Base-by-base conservation (phyloP, 495 filamentous ascomycete genomes). In the Annulohypoxylon maeteangense region DNA sequence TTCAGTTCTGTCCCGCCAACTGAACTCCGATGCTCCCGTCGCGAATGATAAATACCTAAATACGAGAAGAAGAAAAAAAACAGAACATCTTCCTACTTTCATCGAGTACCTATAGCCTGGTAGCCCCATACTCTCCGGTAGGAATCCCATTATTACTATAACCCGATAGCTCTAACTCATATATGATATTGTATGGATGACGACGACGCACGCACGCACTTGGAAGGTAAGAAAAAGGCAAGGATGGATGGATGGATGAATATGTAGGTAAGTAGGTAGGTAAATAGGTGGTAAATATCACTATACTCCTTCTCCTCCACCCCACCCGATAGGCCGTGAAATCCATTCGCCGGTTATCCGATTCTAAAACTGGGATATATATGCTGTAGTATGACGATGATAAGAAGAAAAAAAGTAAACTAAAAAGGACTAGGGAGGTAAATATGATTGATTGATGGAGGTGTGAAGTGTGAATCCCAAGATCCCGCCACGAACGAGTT, bases 341-440 rank as follows among this genome's bases (percentile, higher is more conserved):
- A 72, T 72, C 64, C 69, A 72, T 72, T 67, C 64, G 69, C 69
- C 64, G 69, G 69, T 67, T 67, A 59, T 72, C 69, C 70, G 68
- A 68, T 62, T 73, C 70, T 73, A 73, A 73, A 72, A 56, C 23
- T 56, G 47, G 65, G 59, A 56, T 60, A 70, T 65, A 60, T 64
- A 68, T 68, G 63, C 60, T 72, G 36, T 8, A 64, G 44, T 72
- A 64, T 67, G 69, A 64, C 51, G 32, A 64, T 67, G 69, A 64
- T 53, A 14, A 22, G 29, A 34, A 55, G 31, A 36, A 36, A 55
- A 55, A 55, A n/a, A n/a, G n/a, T n/a, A n/a, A n/a, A n/a, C n/a
- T n/a, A n/a, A n/a, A 36, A 36, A 36, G 31, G 38, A 2, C n/a
- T n/a, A 55, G 4, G 7, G 5, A n/a, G 48, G 25, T 47, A 42